Percentiles rank a stretch among this genome's conserved stretches.
Evolutionary conservation across 371 early-diverging fungal genomes (phyloP).

Genomic region (Neoconidiobolus thromboides): DNA sequence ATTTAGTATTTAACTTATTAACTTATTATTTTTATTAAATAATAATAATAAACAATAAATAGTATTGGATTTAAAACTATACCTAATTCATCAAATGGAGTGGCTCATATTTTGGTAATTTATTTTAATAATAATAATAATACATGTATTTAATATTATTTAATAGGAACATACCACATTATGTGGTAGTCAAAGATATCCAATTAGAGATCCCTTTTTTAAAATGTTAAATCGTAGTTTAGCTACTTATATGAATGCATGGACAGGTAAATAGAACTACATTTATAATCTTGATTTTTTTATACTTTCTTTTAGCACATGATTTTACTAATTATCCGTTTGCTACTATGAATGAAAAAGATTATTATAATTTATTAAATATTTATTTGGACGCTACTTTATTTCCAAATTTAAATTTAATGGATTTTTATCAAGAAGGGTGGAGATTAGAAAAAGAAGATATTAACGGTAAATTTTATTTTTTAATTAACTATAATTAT

Average conservation of each 20-base stretch:
- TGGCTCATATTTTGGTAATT: constrained; percentile 71
- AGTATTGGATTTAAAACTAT: constrained; percentile 81
- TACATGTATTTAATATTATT: background rate
- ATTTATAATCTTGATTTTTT: background rate
- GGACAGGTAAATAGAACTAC: constrained; percentile 37
- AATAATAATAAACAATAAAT: background rate
- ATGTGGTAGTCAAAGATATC: constrained; percentile 73
- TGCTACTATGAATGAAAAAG: constrained; percentile 68
- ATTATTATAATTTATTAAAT: constrained; percentile 66
- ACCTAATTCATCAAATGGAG: constrained; percentile 62
- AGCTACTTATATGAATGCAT: constrained; percentile 93
- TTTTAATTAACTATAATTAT: background rate
- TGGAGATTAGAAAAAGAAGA: constrained; percentile 82
- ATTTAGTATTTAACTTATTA: background rate
- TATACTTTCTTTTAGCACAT: constrained; percentile 24
- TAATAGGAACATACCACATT: constrained; percentile 75
- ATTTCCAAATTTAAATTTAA: constrained; percentile 46
- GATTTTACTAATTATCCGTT: constrained; percentile 90
- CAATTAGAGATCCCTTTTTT: constrained; percentile 92
- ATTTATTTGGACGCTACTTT: constrained; percentile 93
- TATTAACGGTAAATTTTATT: constrained; percentile 24
- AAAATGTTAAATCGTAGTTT: constrained; percentile 92
- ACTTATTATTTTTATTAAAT: background rate
- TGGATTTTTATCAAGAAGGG: constrained; percentile 85
- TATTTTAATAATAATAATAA: background rate